These are phyloP conservation scores for Talaromyces sp. DNA, from an alignment of 2,329 filamentous ascomycete genomes.

Conservation along the genomic window DNA sequence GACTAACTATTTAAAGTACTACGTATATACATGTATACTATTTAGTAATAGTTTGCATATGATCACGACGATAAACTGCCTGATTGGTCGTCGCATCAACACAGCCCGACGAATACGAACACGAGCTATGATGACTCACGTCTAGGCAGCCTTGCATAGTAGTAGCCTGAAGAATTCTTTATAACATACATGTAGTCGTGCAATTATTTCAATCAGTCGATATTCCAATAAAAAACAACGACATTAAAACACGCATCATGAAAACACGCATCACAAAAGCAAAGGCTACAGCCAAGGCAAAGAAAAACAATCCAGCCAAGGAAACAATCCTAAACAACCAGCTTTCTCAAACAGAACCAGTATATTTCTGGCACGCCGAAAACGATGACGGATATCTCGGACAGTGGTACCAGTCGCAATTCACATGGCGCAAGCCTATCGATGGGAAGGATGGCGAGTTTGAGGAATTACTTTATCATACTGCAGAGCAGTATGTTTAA, in stretches of 20 bases:
- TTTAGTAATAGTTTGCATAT: too few relatives aligned
- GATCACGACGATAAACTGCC: too few relatives aligned
- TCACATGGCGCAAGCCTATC: constrained; percentile 13
- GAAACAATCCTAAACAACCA: neutral
- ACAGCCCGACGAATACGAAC: too few relatives aligned
- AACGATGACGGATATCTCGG: constrained; percentile 18
- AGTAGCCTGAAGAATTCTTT: too few relatives aligned
- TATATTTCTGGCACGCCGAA: constrained; percentile 21
- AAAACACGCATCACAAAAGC: neutral
- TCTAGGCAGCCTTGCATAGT: too few relatives aligned
- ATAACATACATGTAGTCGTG: too few relatives aligned
- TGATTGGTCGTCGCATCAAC: too few relatives aligned
- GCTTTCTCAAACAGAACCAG: neutral
- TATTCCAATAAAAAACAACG: neutral
- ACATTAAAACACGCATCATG: neutral
- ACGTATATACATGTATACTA: too few relatives aligned
- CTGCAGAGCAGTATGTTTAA: constrained; percentile 10
- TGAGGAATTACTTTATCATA: constrained; percentile 14
- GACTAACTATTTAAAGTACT: too few relatives aligned
- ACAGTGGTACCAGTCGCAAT: constrained; percentile 19
- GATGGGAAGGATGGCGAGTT: neutral
- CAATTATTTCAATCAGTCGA: too few relatives aligned
- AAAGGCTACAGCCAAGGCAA: neutral
- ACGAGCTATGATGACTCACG: too few relatives aligned
- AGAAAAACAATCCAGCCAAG: neutral